Base-by-base conservation (phyloP, 2,329 filamentous ascomycete species). In the Blastomyces percursus region DNA sequence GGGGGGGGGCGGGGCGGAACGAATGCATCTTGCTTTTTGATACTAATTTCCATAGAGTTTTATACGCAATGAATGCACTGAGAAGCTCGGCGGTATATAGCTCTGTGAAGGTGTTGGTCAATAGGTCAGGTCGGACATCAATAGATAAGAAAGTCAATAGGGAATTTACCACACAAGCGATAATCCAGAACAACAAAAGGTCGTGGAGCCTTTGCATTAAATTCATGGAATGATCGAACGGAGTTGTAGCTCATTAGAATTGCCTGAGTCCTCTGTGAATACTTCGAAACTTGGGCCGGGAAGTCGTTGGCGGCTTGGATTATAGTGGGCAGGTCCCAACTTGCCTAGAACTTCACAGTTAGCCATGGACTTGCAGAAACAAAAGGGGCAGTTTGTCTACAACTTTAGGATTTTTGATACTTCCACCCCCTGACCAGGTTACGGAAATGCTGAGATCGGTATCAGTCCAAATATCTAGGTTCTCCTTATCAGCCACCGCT, bases 361-460 rank as follows among this genome's bases (percentile, higher is more conserved):
- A 63, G n/a, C 11, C 11, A 12, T 30, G 19, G 38, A 21, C 3
- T 12, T 27, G 42, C 46, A 9, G 35, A 52, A 60, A 32, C 2
- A 35, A 35, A 27, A 46, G 11, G 27, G 2, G 24, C 19, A 21
- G 16, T 48, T 48, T 48, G 42, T 59, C 24, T 27, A 38, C 21
- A 27, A 64, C 63, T 19, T 52, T 66, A 3, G 71, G 70, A 54
- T 69, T 70, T 64, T 73, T 73, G 66, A 74, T 68, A 40, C 71
- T 68, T 11, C 72, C 72, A 14, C 72, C 72, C 21, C 72, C 72
- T 9, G 69, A 66, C 71, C 72, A 74, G 58, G 71, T 72, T 5
- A 74, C 71, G 1, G 69, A 71, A 52, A 73, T 71, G 21, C 70
- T 71, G 11, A 72, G 71, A 61, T 73, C 71, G 3, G 69, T 72